Evolutionary conservation across 257 asterid genomes (phyloP).

Genomic region (Orobanche coerulescens): DNA sequence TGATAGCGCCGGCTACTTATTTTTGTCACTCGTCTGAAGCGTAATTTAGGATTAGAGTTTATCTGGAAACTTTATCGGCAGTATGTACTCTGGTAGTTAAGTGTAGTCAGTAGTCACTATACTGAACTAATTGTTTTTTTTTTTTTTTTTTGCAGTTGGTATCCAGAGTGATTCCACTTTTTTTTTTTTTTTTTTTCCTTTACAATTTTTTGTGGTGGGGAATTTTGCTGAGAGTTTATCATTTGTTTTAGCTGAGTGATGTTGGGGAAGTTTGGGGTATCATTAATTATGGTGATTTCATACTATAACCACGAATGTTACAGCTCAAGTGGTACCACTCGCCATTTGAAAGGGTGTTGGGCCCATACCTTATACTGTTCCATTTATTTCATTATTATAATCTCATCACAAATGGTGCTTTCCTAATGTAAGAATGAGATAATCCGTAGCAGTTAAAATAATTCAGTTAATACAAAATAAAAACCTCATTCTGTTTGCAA

Average conservation of each 20-base stretch:
- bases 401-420: too few relatives aligned
- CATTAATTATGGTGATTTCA: too few relatives aligned
- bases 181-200: not conserved
- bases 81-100: constrained; percentile 4
- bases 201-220: not conserved
- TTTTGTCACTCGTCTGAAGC: not conserved
- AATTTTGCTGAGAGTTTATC: not conserved
- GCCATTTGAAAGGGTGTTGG: too few relatives aligned
- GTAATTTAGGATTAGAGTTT: not conserved
- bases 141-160: not conserved
- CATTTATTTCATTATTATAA: too few relatives aligned
- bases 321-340: too few relatives aligned
- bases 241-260: not conserved
- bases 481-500: not conserved
- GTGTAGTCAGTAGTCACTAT: constrained; percentile 15
- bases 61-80: not conserved
- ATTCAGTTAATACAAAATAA: not conserved
- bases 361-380: too few relatives aligned
- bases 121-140: not conserved
- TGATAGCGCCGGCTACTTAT: not conserved
- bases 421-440: not conserved
- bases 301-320: too few relatives aligned
- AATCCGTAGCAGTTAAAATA: not conserved
- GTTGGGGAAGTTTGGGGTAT: not conserved
- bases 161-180: not conserved